Percentiles rank a stretch among this genome's conserved stretches.
phyloP scores from a whole-genome alignment of 768 basidiomycete species.

The Leccinum subgranulosum region DNA sequence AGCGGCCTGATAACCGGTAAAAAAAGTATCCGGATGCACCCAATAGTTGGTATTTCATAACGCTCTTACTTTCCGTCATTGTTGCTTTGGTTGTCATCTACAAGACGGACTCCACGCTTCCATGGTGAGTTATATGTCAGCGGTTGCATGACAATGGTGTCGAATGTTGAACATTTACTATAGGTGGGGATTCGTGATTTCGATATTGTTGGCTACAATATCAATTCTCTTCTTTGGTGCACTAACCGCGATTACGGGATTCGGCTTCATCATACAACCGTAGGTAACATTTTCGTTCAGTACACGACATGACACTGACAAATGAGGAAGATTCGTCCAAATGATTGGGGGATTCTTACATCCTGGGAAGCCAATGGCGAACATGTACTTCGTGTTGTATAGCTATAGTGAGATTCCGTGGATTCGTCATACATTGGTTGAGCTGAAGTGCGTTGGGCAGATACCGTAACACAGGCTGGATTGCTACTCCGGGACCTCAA shows the following conservation, averaged over 20 bases:
- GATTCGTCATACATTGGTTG: conserved; percentile 38
- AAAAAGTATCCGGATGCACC: conserved; percentile 35
- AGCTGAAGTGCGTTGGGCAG: conserved; percentile 34
- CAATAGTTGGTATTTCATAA: conserved; percentile 33
- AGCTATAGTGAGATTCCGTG: conserved; percentile 39
- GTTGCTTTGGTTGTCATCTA: conserved; percentile 57
- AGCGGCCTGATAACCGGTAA: not conserved
- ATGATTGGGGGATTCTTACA: conserved; percentile 37
- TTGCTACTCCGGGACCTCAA: conserved; percentile 58
- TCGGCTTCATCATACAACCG: conserved; percentile 23
- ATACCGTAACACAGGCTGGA: conserved; percentile 48
- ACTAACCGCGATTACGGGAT: conserved; percentile 49
- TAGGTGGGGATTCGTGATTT: conserved; percentile 49
- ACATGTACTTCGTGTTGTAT: conserved; percentile 43
- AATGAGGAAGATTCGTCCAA: conserved; percentile 30
- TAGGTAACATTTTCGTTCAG: conserved; percentile 11
- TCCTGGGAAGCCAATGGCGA: conserved; percentile 41
- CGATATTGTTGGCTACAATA: conserved; percentile 46
- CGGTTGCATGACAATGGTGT: not conserved
- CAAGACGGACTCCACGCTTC: conserved; percentile 49
- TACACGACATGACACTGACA: not conserved
- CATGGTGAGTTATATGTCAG: conserved; percentile 36
- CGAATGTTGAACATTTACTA: not conserved
- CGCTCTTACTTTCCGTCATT: conserved; percentile 31
- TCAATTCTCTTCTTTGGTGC: conserved; percentile 56